Conservation (phyloP, 2,329 filamentous ascomycete genomes). For the Dissoconium aciculare region DNA sequence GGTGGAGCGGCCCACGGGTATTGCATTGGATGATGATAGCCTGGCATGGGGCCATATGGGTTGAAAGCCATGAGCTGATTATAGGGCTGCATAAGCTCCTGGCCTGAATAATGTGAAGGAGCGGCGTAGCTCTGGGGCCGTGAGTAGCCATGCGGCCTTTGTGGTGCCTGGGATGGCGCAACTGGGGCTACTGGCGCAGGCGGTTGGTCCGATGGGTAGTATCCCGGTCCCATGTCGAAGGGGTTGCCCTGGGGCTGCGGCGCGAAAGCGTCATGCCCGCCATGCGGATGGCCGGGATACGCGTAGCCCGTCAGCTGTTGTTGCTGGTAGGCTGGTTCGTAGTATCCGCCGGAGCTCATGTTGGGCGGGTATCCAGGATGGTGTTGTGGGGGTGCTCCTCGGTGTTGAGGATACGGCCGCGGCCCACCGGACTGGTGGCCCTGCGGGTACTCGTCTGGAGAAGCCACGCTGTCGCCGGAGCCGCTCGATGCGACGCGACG, state of each 20-base stretch:
- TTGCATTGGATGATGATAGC: conserved; percentile 4
- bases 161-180: conserved; percentile 8
- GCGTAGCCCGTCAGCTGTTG: conserved; percentile 26
- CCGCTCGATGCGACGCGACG: conserved; percentile 21
- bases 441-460: conserved; percentile 30
- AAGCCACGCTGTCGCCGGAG: conserved; percentile 25
- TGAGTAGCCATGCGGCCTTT: conserved; percentile 14
- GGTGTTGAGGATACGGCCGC: conserved; percentile 20
- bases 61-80: conserved; percentile 12
- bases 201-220: conserved; percentile 21
- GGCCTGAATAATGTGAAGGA: conserved; percentile 13
- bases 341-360: conserved; percentile 11
- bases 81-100: conserved; percentile 18
- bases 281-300: background rate
- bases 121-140: conserved; percentile 20
- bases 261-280: conserved; percentile 1
- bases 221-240: conserved; percentile 23
- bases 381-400: conserved; percentile 17
- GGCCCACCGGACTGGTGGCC: conserved; percentile 25
- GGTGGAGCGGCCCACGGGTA: conserved; percentile 18
- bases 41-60: conserved; percentile 7
- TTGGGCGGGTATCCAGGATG: conserved; percentile 23
- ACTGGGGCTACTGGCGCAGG: conserved; percentile 9
- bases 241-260: conserved; percentile 23
- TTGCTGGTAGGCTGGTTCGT: conserved; percentile 14